Evolutionary conservation across 306 rosid species (phyloP), one percentile per base, ranked within the genome.

Genomic region (Vigna mungo): DNA sequence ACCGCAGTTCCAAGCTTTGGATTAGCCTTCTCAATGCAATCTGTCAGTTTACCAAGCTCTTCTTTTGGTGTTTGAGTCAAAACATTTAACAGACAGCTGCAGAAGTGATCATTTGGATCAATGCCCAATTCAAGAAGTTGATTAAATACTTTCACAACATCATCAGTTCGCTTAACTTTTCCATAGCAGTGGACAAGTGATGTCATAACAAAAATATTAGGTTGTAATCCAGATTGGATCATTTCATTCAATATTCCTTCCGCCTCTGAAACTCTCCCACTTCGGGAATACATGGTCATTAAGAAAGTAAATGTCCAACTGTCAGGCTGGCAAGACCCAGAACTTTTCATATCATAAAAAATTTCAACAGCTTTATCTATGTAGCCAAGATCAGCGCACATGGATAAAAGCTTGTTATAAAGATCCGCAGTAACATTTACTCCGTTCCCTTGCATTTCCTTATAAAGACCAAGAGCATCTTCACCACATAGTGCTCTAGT

Each of bases 151-250:
- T 83, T 87, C 78, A 88, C 96, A 83, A 91, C 93, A 79, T 94
- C 90, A 82, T 94, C 91, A 1, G 84, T 81, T 34, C 62, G 90
- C 81, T 87, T 89, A 64, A 90, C 93, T 85, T 88, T 94, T 62
- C 98, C 98, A 52, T 94, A 94, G 81, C 98, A 91, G 72, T 86
- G 96, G 79, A 91, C 88, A n/a, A 94, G 87, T 15, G 96, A 91
- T 43, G 98, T 94, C 82, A 94, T 78, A 62, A 94, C 89, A 80
- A 78, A 90, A 67, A 90, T 85, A 68, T 85, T 90, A 51, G 91
- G 97, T 84, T 91, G 82, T 65, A 82, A 82, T 71, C 98, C 94
- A 65, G 84, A 82, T 54, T 82, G 85, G 70, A 85, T 69, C 97
- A 91, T 91, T 77, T 90, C 96, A 68, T 90, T 87, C 80, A 91